Base-by-base conservation (phyloP, 352 stramenopile species). In the Lagenidium giganteum region DNA sequence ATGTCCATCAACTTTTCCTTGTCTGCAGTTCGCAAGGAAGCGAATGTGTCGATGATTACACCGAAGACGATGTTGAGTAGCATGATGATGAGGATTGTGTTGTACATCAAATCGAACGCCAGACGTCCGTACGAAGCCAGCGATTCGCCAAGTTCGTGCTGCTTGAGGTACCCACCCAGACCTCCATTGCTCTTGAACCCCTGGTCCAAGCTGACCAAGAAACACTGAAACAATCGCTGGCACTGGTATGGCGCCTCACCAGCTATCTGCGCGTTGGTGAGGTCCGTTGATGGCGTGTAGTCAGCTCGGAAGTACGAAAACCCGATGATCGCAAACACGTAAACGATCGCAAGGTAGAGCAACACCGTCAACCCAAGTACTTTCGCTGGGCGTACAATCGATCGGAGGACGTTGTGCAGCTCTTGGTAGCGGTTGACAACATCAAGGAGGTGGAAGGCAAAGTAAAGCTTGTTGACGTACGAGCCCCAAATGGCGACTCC, bases 41-140 rank as follows among this genome's bases (percentile, higher is more conserved):
- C 77, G 42, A 90, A 90, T 14, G 67, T 90, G 39, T 90, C 77
- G 41, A 90, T 85, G 48, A 90, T 90, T 16, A 90, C 68, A 20
- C 74, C 77, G 42, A 90, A 90, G 17, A 86, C 56, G 24, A 87
- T 58, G 37, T 90, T 90, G 44, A 87, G 52, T n/a, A 90, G 64
- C 41, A 87, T 59, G 17, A 87, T 70, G 25, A 87, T 64, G 12
- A 90, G 60, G 27, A 86, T 51, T 14, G 66, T 73, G 58, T 90
- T 85, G 66, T 79, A 90, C 11, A 76, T 41, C 14, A 83, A 30
- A 24, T 87, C 77, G 39, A 84, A 90, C 20, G 51, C 53, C 18
- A 90, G 52, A 3, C 74, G 71, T 14, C 44, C 57, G 35, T 87
- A 90, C 0, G 71, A 83, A 13, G 59, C 53, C 0, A 31, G 27